Conservation (phyloP, 2,329 filamentous ascomycete species). For the Aspergillus sp. region DNA sequence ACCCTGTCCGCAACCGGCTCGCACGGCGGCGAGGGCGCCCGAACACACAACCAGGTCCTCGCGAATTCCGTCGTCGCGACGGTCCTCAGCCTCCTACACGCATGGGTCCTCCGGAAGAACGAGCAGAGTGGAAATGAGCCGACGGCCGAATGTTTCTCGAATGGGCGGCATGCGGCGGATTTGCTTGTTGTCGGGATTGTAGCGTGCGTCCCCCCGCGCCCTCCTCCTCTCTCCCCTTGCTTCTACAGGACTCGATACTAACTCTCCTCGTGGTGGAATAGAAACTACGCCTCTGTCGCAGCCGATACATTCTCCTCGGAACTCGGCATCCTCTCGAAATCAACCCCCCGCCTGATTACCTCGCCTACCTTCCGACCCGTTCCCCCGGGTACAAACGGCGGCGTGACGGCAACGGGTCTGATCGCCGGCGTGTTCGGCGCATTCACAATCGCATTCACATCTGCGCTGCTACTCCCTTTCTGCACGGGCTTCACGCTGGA, state of each 20-base stretch:
- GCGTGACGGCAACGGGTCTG: constrained; percentile 77
- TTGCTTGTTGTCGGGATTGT: constrained; percentile 47
- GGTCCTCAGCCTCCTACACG: constrained; percentile 61
- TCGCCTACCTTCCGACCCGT: constrained; percentile 76
- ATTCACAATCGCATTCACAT: constrained; percentile 68
- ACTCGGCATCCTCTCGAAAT: constrained; percentile 83
- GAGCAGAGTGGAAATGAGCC: constrained; percentile 2
- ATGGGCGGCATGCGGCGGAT: constrained; percentile 38
- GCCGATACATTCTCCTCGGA: constrained; percentile 96
- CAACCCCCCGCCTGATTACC: constrained; percentile 81
- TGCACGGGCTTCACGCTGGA: constrained; percentile 50
- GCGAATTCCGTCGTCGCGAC: constrained; percentile 85
- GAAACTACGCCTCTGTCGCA: constrained; percentile 86
- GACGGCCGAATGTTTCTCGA: constrained; percentile 43
- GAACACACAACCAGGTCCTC: constrained; percentile 86
- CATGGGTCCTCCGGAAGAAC: constrained; percentile 43
- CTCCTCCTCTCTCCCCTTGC: background rate
- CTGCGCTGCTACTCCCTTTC: constrained; percentile 71
- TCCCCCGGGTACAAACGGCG: constrained; percentile 90
- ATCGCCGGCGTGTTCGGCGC: constrained; percentile 75
- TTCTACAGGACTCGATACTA: background rate
- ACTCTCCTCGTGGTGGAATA: constrained; percentile 19
- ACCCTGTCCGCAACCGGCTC: constrained; percentile 77
- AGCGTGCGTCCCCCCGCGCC: constrained; percentile 38
- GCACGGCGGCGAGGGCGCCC: constrained; percentile 75